Conservation (phyloP, 208 protist species). For the Crithidia expoeki region DNA sequence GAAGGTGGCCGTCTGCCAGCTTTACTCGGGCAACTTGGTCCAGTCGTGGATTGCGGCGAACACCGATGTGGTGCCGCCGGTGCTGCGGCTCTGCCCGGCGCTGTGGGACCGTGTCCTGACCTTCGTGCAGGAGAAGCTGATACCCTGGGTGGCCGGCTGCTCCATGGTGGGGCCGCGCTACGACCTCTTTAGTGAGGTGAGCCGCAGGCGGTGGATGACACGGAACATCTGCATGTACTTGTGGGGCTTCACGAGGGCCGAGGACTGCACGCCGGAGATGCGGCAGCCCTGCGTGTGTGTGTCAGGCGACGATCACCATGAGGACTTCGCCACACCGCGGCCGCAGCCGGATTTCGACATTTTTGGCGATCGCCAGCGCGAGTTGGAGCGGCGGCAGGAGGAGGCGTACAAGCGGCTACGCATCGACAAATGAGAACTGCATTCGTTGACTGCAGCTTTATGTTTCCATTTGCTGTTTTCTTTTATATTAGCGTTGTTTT, state of each 20-base stretch:
- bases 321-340: slow-evolving; percentile 59
- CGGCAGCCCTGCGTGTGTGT: slow-evolving; percentile 69
- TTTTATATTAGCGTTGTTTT: not conserved
- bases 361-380: slow-evolving; percentile 74
- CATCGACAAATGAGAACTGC: slow-evolving; percentile 18
- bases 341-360: slow-evolving; percentile 76
- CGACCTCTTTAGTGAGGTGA: slow-evolving; percentile 55
- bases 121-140: slow-evolving; percentile 57
- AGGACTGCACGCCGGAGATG: slow-evolving; percentile 73
- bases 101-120: slow-evolving; percentile 53
- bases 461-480: not conserved
- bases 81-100: slow-evolving; percentile 52
- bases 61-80: slow-evolving; percentile 37
- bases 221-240: slow-evolving; percentile 74
- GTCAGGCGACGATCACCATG: slow-evolving; percentile 74
- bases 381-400: slow-evolving; percentile 36
- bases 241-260: slow-evolving; percentile 73
- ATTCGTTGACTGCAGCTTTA: not conserved
- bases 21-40: slow-evolving; percentile 62
- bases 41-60: slow-evolving; percentile 32
- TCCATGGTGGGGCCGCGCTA: slow-evolving; percentile 82
- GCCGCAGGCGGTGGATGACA: slow-evolving; percentile 70
- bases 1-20: slow-evolving; percentile 73
- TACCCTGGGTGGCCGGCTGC: slow-evolving; percentile 76
- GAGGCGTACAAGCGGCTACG: slow-evolving; percentile 25